These are phyloP conservation scores for Amaranthus cruentus DNA, from an alignment of 148 eudicot genomes.

Conservation along the genomic window DNA sequence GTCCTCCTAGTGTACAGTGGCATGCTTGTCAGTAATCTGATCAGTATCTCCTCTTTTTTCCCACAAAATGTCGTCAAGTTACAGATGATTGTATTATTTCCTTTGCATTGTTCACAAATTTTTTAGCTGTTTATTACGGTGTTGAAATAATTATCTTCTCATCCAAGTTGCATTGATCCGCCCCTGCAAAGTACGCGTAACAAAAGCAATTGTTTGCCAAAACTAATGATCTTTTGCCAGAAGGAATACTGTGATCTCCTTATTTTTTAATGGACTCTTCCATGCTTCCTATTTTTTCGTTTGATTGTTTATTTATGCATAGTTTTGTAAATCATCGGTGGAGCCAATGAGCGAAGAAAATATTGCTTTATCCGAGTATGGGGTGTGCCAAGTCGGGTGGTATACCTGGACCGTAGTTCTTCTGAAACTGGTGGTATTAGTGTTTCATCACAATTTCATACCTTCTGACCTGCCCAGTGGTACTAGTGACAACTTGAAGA, in stretches of 20 bases:
- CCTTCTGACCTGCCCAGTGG: slow-evolving; percentile 35
- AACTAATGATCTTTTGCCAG: not conserved
- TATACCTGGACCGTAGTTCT: slow-evolving; percentile 86
- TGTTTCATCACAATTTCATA: slow-evolving; percentile 90
- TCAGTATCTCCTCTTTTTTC: not conserved
- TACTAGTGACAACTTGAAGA: slow-evolving; percentile 27
- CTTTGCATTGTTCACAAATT: not conserved
- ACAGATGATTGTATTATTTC: not conserved
- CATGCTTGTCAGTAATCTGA: not conserved
- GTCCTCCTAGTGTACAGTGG: not conserved
- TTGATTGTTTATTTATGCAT: slow-evolving; percentile 7
- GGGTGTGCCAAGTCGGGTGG: slow-evolving; percentile 86
- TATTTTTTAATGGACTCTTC: not conserved
- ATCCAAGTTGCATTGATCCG: not conserved
- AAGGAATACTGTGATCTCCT: not conserved
- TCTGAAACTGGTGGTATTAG: slow-evolving; percentile 60
- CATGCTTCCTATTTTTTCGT: slow-evolving; percentile 4
- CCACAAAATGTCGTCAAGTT: not conserved
- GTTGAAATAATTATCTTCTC: not conserved
- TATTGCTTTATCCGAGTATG: slow-evolving; percentile 87
- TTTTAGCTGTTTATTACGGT: not conserved
- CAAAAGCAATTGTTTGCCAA: not conserved
- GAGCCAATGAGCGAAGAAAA: slow-evolving; percentile 99
- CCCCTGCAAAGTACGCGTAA: not conserved
- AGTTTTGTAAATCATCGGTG: slow-evolving; percentile 98